Conservation (phyloP, 2,329 filamentous ascomycete genomes). For the Paecilomyces fulvus region DNA sequence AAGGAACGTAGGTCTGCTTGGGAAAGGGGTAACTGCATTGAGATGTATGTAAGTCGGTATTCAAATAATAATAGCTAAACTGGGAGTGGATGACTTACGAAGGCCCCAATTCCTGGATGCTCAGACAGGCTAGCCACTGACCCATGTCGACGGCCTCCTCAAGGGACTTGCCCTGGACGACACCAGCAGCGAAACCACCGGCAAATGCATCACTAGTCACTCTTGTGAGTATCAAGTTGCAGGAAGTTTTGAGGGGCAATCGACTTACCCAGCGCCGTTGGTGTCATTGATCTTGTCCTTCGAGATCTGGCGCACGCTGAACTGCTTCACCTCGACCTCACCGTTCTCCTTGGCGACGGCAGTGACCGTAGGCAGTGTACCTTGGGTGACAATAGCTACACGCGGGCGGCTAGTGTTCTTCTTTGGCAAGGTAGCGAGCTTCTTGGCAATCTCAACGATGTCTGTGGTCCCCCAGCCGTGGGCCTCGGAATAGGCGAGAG, state of each 20-base stretch:
- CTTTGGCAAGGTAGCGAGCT: slow-evolving; percentile 84
- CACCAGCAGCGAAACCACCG: slow-evolving; percentile 82
- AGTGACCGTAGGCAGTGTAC: slow-evolving; percentile 81
- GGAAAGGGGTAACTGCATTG: slow-evolving; percentile 64
- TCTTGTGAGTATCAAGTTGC: neutral
- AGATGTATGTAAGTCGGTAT: slow-evolving; percentile 12
- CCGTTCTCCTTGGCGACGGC: slow-evolving; percentile 62
- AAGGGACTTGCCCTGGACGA: slow-evolving; percentile 75
- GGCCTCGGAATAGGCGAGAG: slow-evolving; percentile 73
- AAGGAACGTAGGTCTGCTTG: slow-evolving; percentile 63
- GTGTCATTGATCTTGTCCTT: slow-evolving; percentile 82
- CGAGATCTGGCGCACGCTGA: slow-evolving; percentile 71
- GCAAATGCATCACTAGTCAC: slow-evolving; percentile 80
- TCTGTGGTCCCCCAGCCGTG: slow-evolving; percentile 68
- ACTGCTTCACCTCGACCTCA: slow-evolving; percentile 60
- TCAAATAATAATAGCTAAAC: neutral
- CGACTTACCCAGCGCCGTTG: slow-evolving; percentile 69
- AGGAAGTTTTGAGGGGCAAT: neutral
- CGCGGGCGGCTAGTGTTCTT: slow-evolving; percentile 77
- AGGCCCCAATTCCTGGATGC: slow-evolving; percentile 90
- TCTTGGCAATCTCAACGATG: slow-evolving; percentile 74
- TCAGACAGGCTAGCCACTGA: slow-evolving; percentile 90
- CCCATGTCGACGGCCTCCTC: slow-evolving; percentile 79
- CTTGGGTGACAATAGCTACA: slow-evolving; percentile 88
- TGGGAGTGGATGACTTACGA: slow-evolving; percentile 57